Evolutionary conservation across 2,329 filamentous ascomycete genomes (phyloP).

Genomic region (Elsinoe perseae): DNA sequence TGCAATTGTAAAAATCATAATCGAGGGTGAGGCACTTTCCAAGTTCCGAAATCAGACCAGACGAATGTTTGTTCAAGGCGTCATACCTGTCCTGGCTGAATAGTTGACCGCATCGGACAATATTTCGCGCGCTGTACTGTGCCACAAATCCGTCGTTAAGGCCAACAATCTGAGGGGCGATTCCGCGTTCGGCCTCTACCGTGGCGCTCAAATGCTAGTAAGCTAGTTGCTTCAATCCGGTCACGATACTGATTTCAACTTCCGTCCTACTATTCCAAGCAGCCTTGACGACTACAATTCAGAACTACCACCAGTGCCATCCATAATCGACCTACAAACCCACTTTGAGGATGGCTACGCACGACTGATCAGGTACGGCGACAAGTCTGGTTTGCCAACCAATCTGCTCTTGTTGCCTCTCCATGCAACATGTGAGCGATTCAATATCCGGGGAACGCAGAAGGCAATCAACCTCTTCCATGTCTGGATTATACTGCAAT

Average conservation of each 20-base stretch:
- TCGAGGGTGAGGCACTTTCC: background rate
- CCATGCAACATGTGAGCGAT: background rate
- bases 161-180: slow-evolving; percentile 71
- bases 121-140: slow-evolving; percentile 42
- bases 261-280: background rate
- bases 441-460: background rate
- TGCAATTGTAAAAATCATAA: background rate
- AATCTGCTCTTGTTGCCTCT: background rate
- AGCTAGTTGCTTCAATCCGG: slow-evolving; percentile 57
- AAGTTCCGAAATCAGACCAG: background rate
- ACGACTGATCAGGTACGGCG: background rate
- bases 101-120: background rate
- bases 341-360: background rate
- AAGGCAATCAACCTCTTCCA: background rate
- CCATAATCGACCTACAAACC: background rate
- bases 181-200: slow-evolving; percentile 79
- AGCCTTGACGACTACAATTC: background rate
- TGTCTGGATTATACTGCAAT: background rate
- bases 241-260: background rate
- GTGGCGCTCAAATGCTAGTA: slow-evolving; percentile 83
- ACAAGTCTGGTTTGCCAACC: background rate
- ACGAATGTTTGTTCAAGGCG: background rate
- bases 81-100: background rate
- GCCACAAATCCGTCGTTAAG: slow-evolving; percentile 64
- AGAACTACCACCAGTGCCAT: background rate